Base-by-base conservation (phyloP, 139 green algal genomes). In the Bryopsis sp. region DNA sequence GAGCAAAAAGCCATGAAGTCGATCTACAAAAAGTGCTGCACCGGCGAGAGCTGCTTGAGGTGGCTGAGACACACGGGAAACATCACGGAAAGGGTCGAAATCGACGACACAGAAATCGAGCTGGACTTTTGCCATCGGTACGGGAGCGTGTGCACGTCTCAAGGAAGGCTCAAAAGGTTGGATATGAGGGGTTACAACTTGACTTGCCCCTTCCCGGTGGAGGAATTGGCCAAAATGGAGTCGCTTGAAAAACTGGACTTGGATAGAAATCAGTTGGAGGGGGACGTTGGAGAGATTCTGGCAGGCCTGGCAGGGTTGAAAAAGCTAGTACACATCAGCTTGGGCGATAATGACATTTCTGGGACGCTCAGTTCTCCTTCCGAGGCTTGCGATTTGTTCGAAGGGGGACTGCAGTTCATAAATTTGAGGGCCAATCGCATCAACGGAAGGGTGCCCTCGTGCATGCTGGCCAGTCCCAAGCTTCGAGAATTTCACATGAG, bases 241-340 rank as follows among this genome's bases (percentile, higher is more conserved):
- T 47, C 33, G 15, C 33, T 67, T 26, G 59, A 67, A 46, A 29
- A 26, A 15, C 59, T 67, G 59, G 59, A 67, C 33, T 28, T 67
- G 33, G 28, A 11, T 5, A 47, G 43, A 26, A 67, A 67, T 47
- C 39, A 7, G 31, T 47, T 67, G 7, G 19, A 48, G 24, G 34
- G 28, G 33, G 59, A 67, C 19, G 33, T 67, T 11, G 33, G 31
- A 8, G 7, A n/a, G 15, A 31, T 29, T 46, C 5, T 48, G 5
- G 59, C 43, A 6, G 6, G 7, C 5, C 33, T 61, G 8, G 24
- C 24, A 28, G 50, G 19, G 6, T 26, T 61, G 50, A 6, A 32
- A 8, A 28, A 61, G 15, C 50, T 61, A 6, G 11, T 6, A 6
- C 24, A 61, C 19, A 11, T 61, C 8, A 8, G 6, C 6, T 61